Percentiles rank a stretch among this genome's conserved stretches.
phyloP scores from a whole-genome alignment of 2,329 filamentous ascomycete species.

The Trichoderma aggressivum region DNA sequence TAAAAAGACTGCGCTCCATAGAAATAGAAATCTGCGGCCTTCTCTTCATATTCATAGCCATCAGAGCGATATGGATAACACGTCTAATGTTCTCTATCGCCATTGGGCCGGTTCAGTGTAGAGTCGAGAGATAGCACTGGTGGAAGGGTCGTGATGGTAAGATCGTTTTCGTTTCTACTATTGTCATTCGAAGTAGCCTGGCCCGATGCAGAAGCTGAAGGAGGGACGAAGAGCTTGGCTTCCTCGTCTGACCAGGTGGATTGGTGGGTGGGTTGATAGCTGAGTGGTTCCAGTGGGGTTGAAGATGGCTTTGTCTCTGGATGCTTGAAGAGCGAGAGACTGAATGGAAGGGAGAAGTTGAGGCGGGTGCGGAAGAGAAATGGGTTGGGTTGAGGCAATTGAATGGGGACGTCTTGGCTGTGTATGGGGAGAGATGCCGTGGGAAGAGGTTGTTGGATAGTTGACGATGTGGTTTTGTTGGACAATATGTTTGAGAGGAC shows the following conservation, averaged over 20 bases:
- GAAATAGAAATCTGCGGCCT: neutral
- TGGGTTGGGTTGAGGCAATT: constrained; percentile 28
- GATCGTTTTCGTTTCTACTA: neutral
- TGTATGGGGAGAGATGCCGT: neutral
- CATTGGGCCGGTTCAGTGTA: neutral
- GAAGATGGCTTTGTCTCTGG: constrained; percentile 15
- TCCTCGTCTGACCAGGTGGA: constrained; percentile 9
- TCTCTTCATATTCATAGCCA: neutral
- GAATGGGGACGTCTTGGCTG: constrained; percentile 12
- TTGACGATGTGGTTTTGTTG: neutral
- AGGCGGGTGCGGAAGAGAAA: constrained; percentile 36
- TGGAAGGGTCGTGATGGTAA: neutral
- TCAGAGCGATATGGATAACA: neutral
- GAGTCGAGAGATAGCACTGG: neutral
- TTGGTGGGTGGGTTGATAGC: neutral
- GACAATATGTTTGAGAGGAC: constrained; percentile 2
- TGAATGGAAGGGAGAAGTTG: constrained; percentile 27
- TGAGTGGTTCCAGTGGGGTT: constrained; percentile 22
- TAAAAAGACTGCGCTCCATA: neutral
- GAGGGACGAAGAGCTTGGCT: neutral
- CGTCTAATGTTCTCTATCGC: neutral
- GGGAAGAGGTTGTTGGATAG: neutral
- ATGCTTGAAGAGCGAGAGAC: constrained; percentile 22
- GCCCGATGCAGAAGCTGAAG: neutral
- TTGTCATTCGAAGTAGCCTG: neutral